Evolutionary conservation across 2,329 filamentous ascomycete species (phyloP).

Genomic region (Penicillium sp.): DNA sequence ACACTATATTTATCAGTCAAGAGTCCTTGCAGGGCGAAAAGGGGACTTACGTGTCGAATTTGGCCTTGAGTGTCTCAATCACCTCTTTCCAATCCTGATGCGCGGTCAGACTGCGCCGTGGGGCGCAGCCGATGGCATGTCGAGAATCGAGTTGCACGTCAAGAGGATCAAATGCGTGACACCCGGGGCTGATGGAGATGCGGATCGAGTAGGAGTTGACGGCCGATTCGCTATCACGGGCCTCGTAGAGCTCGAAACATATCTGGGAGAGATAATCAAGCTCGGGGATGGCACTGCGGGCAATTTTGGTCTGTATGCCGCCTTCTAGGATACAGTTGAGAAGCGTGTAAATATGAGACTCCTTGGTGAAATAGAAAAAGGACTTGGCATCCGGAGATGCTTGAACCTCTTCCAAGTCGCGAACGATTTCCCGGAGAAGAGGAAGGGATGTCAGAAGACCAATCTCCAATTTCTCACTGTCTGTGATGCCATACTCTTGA

Average conservation of each 20-base stretch:
- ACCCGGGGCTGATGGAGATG: conserved; percentile 91
- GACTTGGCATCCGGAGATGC: conserved; percentile 89
- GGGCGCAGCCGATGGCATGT: conserved; percentile 91
- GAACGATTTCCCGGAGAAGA: conserved; percentile 90
- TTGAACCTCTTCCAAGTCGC: conserved; percentile 94
- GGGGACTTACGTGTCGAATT: conserved; percentile 77
- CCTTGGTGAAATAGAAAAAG: conserved; percentile 99
- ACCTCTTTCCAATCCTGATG: conserved; percentile 95
- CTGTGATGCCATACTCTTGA: conserved; percentile 94
- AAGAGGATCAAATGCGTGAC: conserved; percentile 91
- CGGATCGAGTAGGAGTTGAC: conserved; percentile 92
- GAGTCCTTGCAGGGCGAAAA: conserved; percentile 2
- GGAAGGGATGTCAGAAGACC: conserved; percentile 89
- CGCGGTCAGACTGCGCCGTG: conserved; percentile 79
- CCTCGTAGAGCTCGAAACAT: conserved; percentile 96
- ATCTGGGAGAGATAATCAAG: conserved; percentile 97
- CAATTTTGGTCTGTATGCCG: conserved; percentile 94
- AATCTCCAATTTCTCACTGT: conserved; percentile 97
- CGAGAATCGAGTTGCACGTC: conserved; percentile 95
- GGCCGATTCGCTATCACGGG: conserved; percentile 69
- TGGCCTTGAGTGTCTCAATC: conserved; percentile 89
- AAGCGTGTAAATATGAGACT: conserved; percentile 96
- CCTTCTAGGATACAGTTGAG: conserved; percentile 97
- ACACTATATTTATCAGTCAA: conserved; percentile 32
- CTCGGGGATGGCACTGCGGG: conserved; percentile 89